These are phyloP conservation scores for Inonotus obliquus DNA, from an alignment of 1,284 basidiomycete species.

Conservation along the genomic window DNA sequence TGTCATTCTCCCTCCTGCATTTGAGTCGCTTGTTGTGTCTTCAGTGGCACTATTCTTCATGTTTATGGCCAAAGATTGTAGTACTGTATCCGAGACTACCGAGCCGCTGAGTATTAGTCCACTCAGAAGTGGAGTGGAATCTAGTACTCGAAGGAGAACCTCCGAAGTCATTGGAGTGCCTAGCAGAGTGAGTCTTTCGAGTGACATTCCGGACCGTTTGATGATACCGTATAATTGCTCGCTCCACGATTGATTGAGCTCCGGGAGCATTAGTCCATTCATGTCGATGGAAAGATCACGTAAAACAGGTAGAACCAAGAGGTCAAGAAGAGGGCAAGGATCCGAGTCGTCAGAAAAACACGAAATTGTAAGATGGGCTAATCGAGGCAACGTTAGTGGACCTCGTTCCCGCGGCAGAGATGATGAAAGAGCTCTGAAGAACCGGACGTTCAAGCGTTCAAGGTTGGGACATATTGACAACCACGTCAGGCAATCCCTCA, in stretches of 20 bases:
- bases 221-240: conserved; percentile 1
- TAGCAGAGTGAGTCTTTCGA: not conserved
- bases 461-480: conserved; percentile 12
- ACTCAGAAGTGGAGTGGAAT: not conserved
- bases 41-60: not conserved
- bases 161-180: conserved; percentile 10
- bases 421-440: conserved; percentile 5
- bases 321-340: conserved; percentile 9
- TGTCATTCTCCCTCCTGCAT: not conserved
- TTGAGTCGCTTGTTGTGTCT: not conserved
- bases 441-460: conserved; percentile 4
- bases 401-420: not conserved
- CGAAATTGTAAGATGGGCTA: conserved; percentile 2
- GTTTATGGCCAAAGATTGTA: not conserved
- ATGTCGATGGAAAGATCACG: conserved; percentile 9
- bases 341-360: conserved; percentile 14
- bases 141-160: conserved; percentile 1
- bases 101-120: conserved; percentile 6
- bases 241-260: conserved; percentile 9
- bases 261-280: conserved; percentile 6
- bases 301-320: conserved; percentile 3
- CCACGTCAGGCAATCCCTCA: conserved; percentile 13
- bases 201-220: not conserved
- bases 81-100: conserved; percentile 1
- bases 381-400: not conserved